Conservation (phyloP, 2,329 filamentous ascomycete species). For the Leptographium flavum region DNA sequence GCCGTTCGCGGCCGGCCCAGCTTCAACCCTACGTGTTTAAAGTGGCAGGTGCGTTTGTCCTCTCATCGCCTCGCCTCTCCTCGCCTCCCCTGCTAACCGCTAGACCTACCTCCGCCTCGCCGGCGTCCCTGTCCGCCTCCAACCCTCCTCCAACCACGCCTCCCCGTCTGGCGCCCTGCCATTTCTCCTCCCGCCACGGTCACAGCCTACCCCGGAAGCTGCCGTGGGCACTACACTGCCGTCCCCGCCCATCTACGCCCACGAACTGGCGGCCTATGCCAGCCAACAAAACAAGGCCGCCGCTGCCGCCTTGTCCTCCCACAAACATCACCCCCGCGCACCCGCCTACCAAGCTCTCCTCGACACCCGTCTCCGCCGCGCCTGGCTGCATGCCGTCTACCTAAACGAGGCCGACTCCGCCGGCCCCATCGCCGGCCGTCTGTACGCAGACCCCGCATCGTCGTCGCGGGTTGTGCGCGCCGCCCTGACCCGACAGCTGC, state of each 20-base stretch:
- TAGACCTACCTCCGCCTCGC: conserved; percentile 78
- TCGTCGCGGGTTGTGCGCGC: conserved; percentile 47
- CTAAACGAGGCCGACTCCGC: conserved; percentile 22
- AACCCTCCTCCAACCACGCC: conserved; percentile 79
- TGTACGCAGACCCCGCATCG: conserved; percentile 57
- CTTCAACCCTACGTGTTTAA: conserved; percentile 85
- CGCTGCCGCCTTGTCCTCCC: neutral
- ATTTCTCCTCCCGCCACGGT: conserved; percentile 59
- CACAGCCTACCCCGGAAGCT: too few species aligned
- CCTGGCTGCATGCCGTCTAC: conserved; percentile 82
- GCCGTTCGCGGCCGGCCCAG: conserved; percentile 51
- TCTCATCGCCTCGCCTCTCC: neutral
- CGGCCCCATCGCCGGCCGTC: conserved; percentile 48
- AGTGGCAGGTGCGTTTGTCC: conserved; percentile 68
- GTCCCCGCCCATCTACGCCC: conserved; percentile 10
- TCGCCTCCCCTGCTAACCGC: conserved; percentile 1
- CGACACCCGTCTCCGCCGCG: conserved; percentile 63
- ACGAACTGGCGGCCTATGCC: conserved; percentile 13
- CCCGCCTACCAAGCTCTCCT: conserved; percentile 70
- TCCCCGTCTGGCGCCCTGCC: conserved; percentile 81
- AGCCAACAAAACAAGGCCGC: neutral
- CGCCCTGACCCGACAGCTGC: conserved; percentile 51
- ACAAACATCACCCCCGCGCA: conserved; percentile 18
- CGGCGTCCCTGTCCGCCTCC: conserved; percentile 49
- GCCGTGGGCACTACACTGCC: conserved; percentile 19